Percentiles rank a stretch among this genome's conserved stretches.
Conservation (phyloP, 257 asterid genomes). For the Solanum chmielewskii region DNA sequence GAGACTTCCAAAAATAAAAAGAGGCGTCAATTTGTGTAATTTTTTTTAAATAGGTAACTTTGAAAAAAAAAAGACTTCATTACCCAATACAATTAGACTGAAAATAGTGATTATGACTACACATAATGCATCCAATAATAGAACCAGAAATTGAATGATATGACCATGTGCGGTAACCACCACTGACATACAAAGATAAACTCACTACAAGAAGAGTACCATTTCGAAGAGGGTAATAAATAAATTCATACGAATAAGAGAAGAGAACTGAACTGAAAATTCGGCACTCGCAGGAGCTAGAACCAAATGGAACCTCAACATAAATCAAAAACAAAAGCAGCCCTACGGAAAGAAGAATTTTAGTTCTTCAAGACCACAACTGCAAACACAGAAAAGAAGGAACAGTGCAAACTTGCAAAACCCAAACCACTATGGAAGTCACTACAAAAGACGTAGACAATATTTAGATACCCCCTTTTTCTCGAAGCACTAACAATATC, state of each 20-base stretch:
- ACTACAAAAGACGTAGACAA: not conserved
- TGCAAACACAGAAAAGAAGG: not conserved
- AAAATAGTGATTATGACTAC: not conserved
- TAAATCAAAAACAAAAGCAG: not conserved
- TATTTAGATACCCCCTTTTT: not conserved
- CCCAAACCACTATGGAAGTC: not conserved
- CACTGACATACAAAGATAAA: not conserved
- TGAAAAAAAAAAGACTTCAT: not conserved
- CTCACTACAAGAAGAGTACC: not conserved
- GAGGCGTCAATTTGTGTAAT: not conserved
- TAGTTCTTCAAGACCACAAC: not conserved
- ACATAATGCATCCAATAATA: not conserved
- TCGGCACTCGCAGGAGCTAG: not conserved
- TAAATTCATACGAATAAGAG: not conserved
- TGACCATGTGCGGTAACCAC: not conserved
- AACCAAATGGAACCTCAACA: not conserved
- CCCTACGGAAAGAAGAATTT: not conserved
- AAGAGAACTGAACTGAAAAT: not conserved
- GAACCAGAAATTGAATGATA: not conserved
- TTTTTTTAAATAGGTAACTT: not conserved
- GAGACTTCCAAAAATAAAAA: not conserved
- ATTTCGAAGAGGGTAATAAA: too few relatives aligned
- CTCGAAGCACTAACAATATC: not conserved
- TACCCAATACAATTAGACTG: not conserved
- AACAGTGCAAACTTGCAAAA: not conserved